phyloP scores from a whole-genome alignment of 1,139 yeast genomes.

The Nakaseomyces bracarensis region DNA sequence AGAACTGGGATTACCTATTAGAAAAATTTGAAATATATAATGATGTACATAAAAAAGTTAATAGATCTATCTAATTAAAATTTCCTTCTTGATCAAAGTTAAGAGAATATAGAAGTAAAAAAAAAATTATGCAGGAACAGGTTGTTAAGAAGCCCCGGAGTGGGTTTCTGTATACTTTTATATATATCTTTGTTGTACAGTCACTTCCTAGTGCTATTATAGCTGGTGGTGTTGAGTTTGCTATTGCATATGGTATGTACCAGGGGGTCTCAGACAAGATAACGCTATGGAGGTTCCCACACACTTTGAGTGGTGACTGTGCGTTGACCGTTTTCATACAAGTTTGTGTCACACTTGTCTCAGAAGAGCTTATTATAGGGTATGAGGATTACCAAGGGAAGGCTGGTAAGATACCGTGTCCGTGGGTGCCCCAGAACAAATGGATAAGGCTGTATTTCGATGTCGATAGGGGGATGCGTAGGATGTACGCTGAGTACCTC shows the following conservation, averaged over 20 bases:
- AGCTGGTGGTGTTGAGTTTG: slow-evolving; percentile 24
- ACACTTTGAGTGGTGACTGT: slow-evolving; percentile 25
- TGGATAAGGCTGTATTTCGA: slow-evolving; percentile 6
- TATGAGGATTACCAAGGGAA: slow-evolving; percentile 8
- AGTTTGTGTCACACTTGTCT: slow-evolving; percentile 19
- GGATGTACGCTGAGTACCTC: slow-evolving; percentile 1
- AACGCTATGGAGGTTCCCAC: slow-evolving; percentile 24
- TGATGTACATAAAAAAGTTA: not conserved
- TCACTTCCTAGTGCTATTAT: slow-evolving; percentile 19
- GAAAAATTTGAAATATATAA: too few species aligned
- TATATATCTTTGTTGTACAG: slow-evolving; percentile 11
- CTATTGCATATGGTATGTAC: slow-evolving; percentile 26
- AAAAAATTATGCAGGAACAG: not conserved
- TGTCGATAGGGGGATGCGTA: slow-evolving; percentile 4
- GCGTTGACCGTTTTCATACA: slow-evolving; percentile 22
- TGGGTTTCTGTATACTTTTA: slow-evolving; percentile 10
- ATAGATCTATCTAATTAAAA: not conserved
- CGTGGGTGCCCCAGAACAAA: slow-evolving; percentile 5
- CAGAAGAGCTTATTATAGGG: slow-evolving; percentile 21
- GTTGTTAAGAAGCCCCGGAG: not conserved
- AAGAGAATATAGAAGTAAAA: too few species aligned
- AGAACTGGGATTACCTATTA: too few species aligned
- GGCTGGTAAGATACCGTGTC: not conserved
- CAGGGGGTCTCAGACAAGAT: slow-evolving; percentile 12
- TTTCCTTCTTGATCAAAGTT: too few species aligned